Base-by-base conservation (phyloP, 805 yeast species). In the Nakazawaea ambrosiae region DNA sequence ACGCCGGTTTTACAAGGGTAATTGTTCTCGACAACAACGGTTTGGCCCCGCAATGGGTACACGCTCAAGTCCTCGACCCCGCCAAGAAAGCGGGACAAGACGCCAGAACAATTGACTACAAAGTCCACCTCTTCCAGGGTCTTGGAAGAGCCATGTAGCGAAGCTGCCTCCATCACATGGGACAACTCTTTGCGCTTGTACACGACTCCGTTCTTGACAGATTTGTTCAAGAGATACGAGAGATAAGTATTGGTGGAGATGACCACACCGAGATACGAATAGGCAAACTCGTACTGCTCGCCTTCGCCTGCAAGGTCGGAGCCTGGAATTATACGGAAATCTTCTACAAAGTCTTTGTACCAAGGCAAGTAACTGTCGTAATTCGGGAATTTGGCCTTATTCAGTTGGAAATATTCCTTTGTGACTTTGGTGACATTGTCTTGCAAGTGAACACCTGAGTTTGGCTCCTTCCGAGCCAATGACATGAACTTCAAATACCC, bases 1-100 rank as follows among this genome's bases (percentile, higher is more conserved):
- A 57, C 54, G 30, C 54, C 47, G 20, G 60, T 44, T 60, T 72
- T 58, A 46, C 49, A 50, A 45, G 57, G 50, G 43, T 57, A 36
- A 31, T 58, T 62, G 49, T 76, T 77, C 28, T 70, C 60, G 11
- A 74, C 70, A 20, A 73, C 64, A 5, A 76, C 50, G 7, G 74
- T 73, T 48, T 78, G 84, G 1, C 86, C 87, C 44, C 70, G 61
- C 12, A 78, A 69, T 1, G 82, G 78, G 46, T 49, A 68, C 23
- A 67, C 63, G 3, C 55, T 47, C 3, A 55, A 33, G 40, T 75
- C 78, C 14, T 61, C 56, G 10, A 68, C 72, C 4, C 78, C 78
- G 3, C 51, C 56, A 7, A 77, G 56, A 9, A 49, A 46, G 4
- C 57, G 49, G 0, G 80, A 73, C 22, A 63, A 48, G 2, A 77